Conservation (phyloP, 164 flowering plant genomes). For the Paratinospora sagittata region DNA sequence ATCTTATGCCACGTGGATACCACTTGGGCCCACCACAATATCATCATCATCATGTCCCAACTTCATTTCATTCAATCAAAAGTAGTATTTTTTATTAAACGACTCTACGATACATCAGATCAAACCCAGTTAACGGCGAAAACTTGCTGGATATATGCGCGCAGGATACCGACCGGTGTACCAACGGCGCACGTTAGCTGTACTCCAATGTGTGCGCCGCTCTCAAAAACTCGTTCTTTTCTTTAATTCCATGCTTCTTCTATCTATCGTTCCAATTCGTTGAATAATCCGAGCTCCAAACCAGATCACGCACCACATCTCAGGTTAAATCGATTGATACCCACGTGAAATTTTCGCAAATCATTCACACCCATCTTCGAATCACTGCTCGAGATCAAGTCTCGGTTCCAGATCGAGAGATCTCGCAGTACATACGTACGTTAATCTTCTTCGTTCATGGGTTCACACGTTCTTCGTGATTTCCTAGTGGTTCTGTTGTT, state of each 20-base stretch:
- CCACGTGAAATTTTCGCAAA: constrained; percentile 29
- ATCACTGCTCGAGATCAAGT: constrained; percentile 11
- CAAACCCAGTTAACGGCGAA: too few species aligned
- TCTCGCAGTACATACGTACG: constrained; percentile 18
- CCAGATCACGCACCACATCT: constrained; percentile 23
- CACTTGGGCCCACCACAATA: too few species aligned
- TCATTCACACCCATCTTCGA: constrained; percentile 18
- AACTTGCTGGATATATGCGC: not conserved
- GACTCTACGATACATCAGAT: too few species aligned
- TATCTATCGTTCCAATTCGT: constrained; percentile 23
- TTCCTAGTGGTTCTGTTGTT: too few species aligned
- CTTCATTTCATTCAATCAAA: too few species aligned
- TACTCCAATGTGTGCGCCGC: not conserved
- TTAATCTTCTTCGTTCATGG: constrained; percentile 1
- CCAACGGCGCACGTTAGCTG: constrained; percentile 12
- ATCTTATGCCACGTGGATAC: too few species aligned
- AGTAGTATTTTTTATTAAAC: too few species aligned
- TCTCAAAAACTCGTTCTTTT: not conserved
- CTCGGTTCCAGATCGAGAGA: constrained; percentile 15
- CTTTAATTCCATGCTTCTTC: not conserved
- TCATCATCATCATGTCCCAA: too few species aligned
- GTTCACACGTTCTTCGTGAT: too few species aligned
- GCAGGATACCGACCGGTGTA: not conserved
- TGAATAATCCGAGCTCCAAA: constrained; percentile 28
- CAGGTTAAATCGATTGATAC: constrained; percentile 19